phyloP scores from a whole-genome alignment of 2,329 filamentous ascomycete genomes.

The Botrytis pseudocinerea region DNA sequence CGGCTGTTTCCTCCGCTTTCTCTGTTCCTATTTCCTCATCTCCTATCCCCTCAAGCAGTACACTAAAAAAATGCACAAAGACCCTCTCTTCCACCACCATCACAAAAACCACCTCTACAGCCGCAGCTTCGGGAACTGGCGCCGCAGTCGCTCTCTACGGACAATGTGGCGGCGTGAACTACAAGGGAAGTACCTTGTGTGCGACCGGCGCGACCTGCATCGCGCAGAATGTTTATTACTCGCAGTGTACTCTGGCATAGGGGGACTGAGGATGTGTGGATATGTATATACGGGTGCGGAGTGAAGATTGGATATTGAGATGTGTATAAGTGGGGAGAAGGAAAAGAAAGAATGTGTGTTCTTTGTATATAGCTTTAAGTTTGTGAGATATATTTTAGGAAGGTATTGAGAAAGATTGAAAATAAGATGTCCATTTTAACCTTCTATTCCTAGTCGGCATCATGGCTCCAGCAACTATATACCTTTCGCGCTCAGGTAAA shows the following conservation, averaged over 20 bases:
- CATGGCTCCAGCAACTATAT: not conserved
- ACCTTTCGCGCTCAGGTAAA: not conserved
- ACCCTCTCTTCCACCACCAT: not conserved
- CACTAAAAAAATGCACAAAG: slow-evolving; percentile 1
- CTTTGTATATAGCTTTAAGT: slow-evolving; percentile 13
- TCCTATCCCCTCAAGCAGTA: not conserved
- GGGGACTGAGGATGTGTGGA: not conserved
- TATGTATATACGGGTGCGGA: not conserved
- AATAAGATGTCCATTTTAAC: not conserved
- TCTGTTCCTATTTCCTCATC: not conserved
- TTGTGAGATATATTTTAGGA: not conserved
- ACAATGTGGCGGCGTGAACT: slow-evolving; percentile 18
- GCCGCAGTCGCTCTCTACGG: slow-evolving; percentile 1
- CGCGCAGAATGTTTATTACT: slow-evolving; percentile 14
- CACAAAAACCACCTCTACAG: not conserved
- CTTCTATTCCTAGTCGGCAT: not conserved
- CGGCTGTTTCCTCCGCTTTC: not conserved
- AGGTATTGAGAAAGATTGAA: not conserved
- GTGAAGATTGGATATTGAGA: not conserved
- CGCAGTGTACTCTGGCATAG: slow-evolving; percentile 20
- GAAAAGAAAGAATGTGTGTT: not conserved
- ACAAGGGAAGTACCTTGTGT: slow-evolving; percentile 1
- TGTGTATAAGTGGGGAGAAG: not conserved
- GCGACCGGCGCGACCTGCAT: slow-evolving; percentile 5
- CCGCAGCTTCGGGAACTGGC: not conserved